Percentiles rank a stretch among this genome's conserved stretches.
These are phyloP conservation scores for Colletotrichum sp. DNA, from an alignment of 2,329 filamentous ascomycete species.

Conservation along the genomic window DNA sequence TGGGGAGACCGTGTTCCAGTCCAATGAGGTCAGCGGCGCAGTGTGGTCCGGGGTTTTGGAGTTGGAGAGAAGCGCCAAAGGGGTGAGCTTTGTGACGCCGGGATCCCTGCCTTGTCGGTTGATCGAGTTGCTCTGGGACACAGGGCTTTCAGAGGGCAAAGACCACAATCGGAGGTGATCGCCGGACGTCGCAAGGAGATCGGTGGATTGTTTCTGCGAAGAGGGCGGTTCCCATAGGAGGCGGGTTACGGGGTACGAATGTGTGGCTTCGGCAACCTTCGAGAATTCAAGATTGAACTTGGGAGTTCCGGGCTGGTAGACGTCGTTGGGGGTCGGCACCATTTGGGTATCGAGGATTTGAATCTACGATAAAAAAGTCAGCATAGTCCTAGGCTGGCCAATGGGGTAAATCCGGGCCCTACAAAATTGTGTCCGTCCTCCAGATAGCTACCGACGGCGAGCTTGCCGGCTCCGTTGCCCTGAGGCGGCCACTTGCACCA, in stretches of 20 bases:
- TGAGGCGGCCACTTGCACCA: conserved; percentile 98
- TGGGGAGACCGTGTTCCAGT: conserved; percentile 97
- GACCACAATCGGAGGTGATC: conserved; percentile 96
- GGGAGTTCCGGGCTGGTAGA: conserved; percentile 71
- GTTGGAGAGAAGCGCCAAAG: conserved; percentile 91
- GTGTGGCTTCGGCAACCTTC: conserved; percentile 94
- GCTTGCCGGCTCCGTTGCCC: conserved; percentile 82
- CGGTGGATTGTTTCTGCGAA: conserved; percentile 92
- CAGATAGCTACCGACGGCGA: conserved; percentile 93
- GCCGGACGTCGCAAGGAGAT: conserved; percentile 92
- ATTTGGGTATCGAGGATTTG: conserved; percentile 95
- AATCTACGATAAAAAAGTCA: conserved; percentile 63
- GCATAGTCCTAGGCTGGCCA: neutral
- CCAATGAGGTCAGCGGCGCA: conserved; percentile 91
- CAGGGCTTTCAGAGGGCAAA: conserved; percentile 72
- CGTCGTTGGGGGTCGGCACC: conserved; percentile 70
- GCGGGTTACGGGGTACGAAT: conserved; percentile 95
- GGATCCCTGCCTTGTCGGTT: conserved; percentile 63
- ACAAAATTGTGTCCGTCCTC: conserved; percentile 99
- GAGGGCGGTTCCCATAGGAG: conserved; percentile 96
- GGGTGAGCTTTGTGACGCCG: conserved; percentile 81
- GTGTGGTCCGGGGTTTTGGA: conserved; percentile 99
- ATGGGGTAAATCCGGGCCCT: conserved; percentile 34
- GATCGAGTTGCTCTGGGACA: conserved; percentile 68
- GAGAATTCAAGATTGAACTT: conserved; percentile 86